Conservation (phyloP, 1,139 yeast genomes). For the Suhomyces ambrosiae region DNA sequence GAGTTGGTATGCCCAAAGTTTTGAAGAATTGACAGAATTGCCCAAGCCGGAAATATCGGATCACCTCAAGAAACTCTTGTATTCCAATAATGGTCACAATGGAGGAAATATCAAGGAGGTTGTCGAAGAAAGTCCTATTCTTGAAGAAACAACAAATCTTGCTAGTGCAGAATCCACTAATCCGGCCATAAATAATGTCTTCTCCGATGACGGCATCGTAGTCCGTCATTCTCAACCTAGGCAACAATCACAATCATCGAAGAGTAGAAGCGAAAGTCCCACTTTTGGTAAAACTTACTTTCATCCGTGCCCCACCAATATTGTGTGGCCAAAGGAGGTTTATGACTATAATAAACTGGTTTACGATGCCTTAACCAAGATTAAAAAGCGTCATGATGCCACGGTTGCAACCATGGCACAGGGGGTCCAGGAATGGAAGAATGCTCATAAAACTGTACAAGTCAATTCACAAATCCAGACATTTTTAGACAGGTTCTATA, state of each 20-base stretch:
- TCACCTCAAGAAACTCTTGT: constrained; percentile 40
- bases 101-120: constrained; percentile 9
- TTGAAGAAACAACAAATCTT: constrained; percentile 27
- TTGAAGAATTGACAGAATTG: constrained; percentile 71
- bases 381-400: constrained; percentile 86
- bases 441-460: constrained; percentile 47
- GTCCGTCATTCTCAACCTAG: constrained; percentile 28
- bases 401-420: constrained; percentile 93
- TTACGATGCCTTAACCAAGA: constrained; percentile 64
- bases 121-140: constrained; percentile 3
- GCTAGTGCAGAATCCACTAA: constrained; percentile 35
- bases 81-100: constrained; percentile 12
- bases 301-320: constrained; percentile 54
- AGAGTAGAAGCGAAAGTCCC: constrained; percentile 23
- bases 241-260: constrained; percentile 5
- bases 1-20: constrained; percentile 91
- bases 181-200: constrained; percentile 47
- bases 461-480: constrained; percentile 71
- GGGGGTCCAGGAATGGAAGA: constrained; percentile 90
- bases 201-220: constrained; percentile 54
- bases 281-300: constrained; percentile 60
- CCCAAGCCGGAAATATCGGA: constrained; percentile 52
- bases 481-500: constrained; percentile 78
- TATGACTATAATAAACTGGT: constrained; percentile 70
- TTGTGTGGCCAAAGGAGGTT: constrained; percentile 74